These are phyloP conservation scores for Persicaria maculosa DNA, from an alignment of 148 eudicot species.

Conservation along the genomic window DNA sequence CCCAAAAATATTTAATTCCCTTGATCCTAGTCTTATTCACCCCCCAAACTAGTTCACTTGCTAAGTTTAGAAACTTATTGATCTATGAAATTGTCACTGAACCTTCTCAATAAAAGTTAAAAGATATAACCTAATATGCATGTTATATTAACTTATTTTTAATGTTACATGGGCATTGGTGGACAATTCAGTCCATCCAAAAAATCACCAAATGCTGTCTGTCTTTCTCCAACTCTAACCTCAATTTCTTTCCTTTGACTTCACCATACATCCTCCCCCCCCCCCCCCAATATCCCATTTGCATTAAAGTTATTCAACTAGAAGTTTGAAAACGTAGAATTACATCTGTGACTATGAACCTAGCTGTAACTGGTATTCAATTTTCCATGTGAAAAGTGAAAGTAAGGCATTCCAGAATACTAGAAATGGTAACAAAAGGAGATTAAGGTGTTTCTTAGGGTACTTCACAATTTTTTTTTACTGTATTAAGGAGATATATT, in stretches of 20 bases:
- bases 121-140: neutral
- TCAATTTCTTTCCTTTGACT: neutral
- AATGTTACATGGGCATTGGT: neutral
- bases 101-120: too few relatives aligned
- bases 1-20: neutral
- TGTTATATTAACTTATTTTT: neutral
- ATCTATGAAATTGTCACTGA: too few relatives aligned
- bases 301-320: neutral
- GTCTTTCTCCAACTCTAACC: neutral
- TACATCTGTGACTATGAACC: neutral
- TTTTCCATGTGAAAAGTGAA: neutral
- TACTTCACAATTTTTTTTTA: neutral
- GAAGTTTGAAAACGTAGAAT: neutral
- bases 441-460: neutral
- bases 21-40: neutral
- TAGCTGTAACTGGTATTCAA: neutral
- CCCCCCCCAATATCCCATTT: neutral
- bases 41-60: neutral
- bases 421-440: constrained; percentile 4
- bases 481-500: neutral
- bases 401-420: neutral
- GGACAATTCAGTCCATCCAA: neutral
- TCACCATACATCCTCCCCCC: neutral
- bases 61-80: too few relatives aligned
- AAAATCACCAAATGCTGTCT: neutral